These are phyloP conservation scores for Geranium brycei DNA, from an alignment of 345 rosid species.

Conservation along the genomic window DNA sequence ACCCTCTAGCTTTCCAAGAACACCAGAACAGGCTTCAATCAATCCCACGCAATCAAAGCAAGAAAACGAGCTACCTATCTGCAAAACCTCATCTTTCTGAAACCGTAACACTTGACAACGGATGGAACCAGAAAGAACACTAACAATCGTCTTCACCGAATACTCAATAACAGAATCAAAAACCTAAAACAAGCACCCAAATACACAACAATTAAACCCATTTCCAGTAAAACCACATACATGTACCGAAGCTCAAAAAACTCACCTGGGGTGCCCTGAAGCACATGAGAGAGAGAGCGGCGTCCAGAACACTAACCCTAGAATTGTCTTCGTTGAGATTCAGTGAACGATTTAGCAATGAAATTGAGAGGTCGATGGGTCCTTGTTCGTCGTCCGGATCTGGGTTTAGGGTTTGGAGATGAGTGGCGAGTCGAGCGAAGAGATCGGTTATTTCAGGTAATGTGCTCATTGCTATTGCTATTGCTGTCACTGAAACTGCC, in stretches of 20 bases:
- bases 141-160: constrained; percentile 40
- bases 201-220: not conserved
- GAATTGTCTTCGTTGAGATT: constrained; percentile 29
- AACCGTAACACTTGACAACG: constrained; percentile 23
- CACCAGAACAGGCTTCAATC: constrained; percentile 26
- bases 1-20: constrained; percentile 28
- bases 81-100: constrained; percentile 32
- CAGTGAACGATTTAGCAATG: constrained; percentile 39
- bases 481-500: not conserved
- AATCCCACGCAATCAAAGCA: constrained; percentile 28
- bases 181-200: constrained; percentile 19
- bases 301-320: constrained; percentile 42
- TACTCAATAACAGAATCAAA: constrained; percentile 42
- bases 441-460: constrained; percentile 24
- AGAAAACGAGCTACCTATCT: constrained; percentile 39
- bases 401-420: constrained; percentile 14
- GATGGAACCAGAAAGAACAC: constrained; percentile 41
- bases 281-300: constrained; percentile 56
- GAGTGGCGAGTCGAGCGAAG: constrained; percentile 36
- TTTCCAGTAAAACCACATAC: no score
- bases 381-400: constrained; percentile 13
- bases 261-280: constrained; percentile 57
- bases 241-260: no score
- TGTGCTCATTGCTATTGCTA: constrained; percentile 8
- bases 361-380: constrained; percentile 33